Conservation (phyloP, 192 early-diverging fungal species). For the Phycomyces nitens region DNA sequence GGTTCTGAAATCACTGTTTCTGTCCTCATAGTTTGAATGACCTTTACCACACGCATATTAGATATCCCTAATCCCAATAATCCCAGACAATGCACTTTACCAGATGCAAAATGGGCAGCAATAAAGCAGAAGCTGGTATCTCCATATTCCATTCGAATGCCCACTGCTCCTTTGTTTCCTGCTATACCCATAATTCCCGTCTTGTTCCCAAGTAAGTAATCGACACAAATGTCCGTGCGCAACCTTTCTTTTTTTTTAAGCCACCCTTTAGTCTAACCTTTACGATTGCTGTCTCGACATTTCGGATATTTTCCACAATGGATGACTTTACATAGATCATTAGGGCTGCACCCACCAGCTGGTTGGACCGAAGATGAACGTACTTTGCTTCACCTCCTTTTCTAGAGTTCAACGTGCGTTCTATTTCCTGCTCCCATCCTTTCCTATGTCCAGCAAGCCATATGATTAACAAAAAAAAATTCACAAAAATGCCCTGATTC, state of each 20-base stretch:
- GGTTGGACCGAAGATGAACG: constrained; percentile 77
- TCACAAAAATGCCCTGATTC: constrained; percentile 30
- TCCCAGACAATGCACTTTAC: constrained; percentile 30
- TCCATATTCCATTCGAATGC: constrained; percentile 78
- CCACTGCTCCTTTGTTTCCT: constrained; percentile 97
- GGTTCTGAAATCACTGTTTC: constrained; percentile 81
- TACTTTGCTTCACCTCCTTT: constrained; percentile 48
- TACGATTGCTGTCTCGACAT: constrained; percentile 77
- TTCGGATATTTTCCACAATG: constrained; percentile 66
- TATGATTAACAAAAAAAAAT: constrained; percentile 10
- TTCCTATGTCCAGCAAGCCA: constrained; percentile 16
- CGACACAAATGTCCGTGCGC: not conserved
- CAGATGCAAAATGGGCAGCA: constrained; percentile 92
- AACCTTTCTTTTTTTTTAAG: not conserved
- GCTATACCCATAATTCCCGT: constrained; percentile 94
- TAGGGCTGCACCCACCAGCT: constrained; percentile 88
- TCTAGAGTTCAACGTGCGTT: constrained; percentile 43
- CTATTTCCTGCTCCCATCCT: constrained; percentile 50
- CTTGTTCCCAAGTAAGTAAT: constrained; percentile 26
- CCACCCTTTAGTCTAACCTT: constrained; percentile 48
- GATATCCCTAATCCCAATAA: not conserved
- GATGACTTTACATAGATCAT: constrained; percentile 80
- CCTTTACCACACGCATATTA: constrained; percentile 31
- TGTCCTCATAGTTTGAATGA: constrained; percentile 66
- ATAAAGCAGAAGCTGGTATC: constrained; percentile 90